These are phyloP conservation scores for Typha latifolia DNA, from an alignment of 176 grass and related monocot species.

Conservation along the genomic window DNA sequence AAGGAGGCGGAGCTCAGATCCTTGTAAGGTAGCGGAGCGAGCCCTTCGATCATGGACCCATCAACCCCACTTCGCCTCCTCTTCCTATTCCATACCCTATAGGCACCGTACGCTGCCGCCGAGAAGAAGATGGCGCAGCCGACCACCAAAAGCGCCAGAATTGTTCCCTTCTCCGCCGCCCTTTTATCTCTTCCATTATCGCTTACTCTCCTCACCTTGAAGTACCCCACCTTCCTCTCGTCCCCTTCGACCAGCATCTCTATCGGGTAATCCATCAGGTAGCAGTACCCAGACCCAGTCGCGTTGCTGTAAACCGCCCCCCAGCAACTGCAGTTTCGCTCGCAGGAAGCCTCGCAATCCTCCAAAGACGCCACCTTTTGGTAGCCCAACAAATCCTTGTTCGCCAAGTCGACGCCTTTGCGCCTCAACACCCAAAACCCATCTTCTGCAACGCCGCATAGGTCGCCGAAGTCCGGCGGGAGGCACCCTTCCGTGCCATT, in stretches of 20 bases:
- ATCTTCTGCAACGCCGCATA: constrained; percentile 22
- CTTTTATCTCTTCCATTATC: background rate
- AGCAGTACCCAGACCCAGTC: constrained; percentile 45
- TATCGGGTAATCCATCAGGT: constrained; percentile 72
- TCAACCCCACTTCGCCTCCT: constrained; percentile 15
- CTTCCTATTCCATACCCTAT: constrained; percentile 46
- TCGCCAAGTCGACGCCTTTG: constrained; percentile 61
- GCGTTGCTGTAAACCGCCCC: constrained; percentile 76
- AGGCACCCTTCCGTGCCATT: constrained; percentile 37
- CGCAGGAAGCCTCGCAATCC: constrained; percentile 63
- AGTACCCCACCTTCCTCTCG: constrained; percentile 52
- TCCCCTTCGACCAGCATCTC: constrained; percentile 58
- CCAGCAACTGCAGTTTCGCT: constrained; percentile 86
- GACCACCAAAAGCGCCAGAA: constrained; percentile 35
- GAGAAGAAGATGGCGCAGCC: constrained; percentile 20
- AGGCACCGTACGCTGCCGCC: constrained; percentile 32
- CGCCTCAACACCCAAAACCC: constrained; percentile 35
- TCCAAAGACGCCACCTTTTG: constrained; percentile 32
- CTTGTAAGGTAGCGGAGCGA: constrained; percentile 76
- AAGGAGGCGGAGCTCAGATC: constrained; percentile 54
- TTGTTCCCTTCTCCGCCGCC: background rate
- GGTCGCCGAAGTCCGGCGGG: constrained; percentile 6
- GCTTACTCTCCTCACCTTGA: constrained; percentile 41
- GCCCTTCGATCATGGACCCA: constrained; percentile 26
- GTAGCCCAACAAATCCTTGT: constrained; percentile 42